phyloP scores from a whole-genome alignment of 148 eudicot species.

The Hydrangea macrophylla region DNA sequence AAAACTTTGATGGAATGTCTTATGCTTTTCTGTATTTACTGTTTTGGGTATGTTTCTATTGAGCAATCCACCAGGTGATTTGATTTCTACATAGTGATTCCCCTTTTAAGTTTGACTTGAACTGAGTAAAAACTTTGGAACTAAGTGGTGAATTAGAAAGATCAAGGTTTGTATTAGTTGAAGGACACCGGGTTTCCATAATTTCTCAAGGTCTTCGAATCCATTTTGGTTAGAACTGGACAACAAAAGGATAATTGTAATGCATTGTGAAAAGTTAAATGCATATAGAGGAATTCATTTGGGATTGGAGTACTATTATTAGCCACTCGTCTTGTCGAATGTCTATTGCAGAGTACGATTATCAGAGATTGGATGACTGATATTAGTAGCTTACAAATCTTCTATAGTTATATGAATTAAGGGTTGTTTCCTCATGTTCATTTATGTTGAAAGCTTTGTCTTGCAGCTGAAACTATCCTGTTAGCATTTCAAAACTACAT shows the following conservation, averaged over 20 bases:
- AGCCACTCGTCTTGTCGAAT: conserved; percentile 2
- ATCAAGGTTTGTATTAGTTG: too few species aligned
- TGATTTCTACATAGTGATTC: neutral
- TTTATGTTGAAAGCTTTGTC: conserved; percentile 7
- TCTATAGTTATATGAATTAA: neutral
- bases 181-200: neutral
- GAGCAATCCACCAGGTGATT: conserved; percentile 5
- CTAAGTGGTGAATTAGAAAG: neutral
- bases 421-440: neutral
- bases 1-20: too few species aligned
- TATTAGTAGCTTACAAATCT: neutral
- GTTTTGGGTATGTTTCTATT: neutral
- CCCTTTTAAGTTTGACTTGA: neutral
- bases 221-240: neutral
- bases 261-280: neutral
- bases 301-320: neutral
- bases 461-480: conserved; percentile 96
- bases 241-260: neutral
- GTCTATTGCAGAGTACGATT: neutral
- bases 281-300: neutral
- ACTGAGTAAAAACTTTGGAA: neutral
- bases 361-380: neutral
- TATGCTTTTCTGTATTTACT: too few species aligned
- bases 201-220: neutral
- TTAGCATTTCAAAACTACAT: conserved; percentile 97